Evolutionary conservation across 2,329 filamentous ascomycete species (phyloP).

Genomic region (Colletotrichum trifolii): DNA sequence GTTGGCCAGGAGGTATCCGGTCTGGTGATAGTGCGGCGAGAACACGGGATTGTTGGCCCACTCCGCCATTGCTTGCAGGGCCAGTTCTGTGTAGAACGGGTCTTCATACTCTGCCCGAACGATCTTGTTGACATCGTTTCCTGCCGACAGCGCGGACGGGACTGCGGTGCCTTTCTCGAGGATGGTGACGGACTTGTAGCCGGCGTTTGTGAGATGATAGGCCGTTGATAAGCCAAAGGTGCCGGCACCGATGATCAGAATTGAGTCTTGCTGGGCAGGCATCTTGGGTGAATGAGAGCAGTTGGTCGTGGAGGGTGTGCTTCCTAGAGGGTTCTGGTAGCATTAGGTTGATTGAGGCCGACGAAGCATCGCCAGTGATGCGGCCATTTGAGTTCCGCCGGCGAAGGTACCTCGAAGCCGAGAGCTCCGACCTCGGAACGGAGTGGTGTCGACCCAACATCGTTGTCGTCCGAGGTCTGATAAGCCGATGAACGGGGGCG

Average conservation of each 20-base stretch:
- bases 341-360: neutral
- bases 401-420: too few relatives aligned
- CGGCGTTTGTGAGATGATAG: constrained; percentile 50
- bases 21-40: constrained; percentile 44
- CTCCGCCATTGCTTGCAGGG: constrained; percentile 42
- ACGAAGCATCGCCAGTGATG: too few relatives aligned
- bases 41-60: constrained; percentile 52
- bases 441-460: too few relatives aligned
- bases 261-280: constrained; percentile 2
- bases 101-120: constrained; percentile 49
- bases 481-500: too few relatives aligned
- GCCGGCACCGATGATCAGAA: constrained; percentile 50
- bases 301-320: neutral
- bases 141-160: constrained; percentile 53
- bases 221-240: constrained; percentile 58
- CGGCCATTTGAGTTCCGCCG: too few relatives aligned
- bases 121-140: constrained; percentile 49
- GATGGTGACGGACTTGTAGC: constrained; percentile 54
- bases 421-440: too few relatives aligned
- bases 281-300: neutral
- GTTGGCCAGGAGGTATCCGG: constrained; percentile 56
- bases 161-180: constrained; percentile 47
- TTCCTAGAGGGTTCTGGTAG: neutral
- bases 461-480: too few relatives aligned
- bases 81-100: constrained; percentile 43